Percentiles rank a stretch among this genome's conserved stretches.
phyloP scores from a whole-genome alignment of 1,139 yeast species.

The Yamadazyma dendronema region DNA sequence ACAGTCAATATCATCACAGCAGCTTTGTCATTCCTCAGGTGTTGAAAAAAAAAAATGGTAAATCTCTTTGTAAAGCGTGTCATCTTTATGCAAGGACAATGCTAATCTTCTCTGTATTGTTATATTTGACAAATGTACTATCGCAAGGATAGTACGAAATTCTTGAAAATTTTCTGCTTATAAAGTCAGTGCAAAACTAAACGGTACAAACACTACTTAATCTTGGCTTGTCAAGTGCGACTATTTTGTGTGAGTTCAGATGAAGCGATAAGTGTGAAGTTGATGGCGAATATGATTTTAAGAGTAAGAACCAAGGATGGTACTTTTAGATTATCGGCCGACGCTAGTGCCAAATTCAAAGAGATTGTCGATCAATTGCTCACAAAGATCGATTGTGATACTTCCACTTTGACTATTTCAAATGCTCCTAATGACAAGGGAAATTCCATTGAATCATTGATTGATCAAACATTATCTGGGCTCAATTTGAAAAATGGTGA shows the following conservation, averaged over 20 bases:
- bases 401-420: constrained; percentile 38
- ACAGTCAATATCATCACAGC: no score
- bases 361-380: constrained; percentile 46
- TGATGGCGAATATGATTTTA: constrained; percentile 34
- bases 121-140: constrained; percentile 58
- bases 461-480: constrained; percentile 45
- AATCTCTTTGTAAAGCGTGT: constrained; percentile 97
- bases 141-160: constrained; percentile 45
- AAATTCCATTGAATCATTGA: constrained; percentile 40
- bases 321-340: constrained; percentile 64
- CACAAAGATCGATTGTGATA: constrained; percentile 32
- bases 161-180: not conserved
- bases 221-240: no score
- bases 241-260: no score
- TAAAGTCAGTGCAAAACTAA: not conserved
- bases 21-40: no score
- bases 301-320: constrained; percentile 87
- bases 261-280: no score
- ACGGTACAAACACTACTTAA: no score
- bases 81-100: constrained; percentile 99
- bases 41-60: constrained; percentile 59
- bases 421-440: constrained; percentile 50
- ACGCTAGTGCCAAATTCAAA: constrained; percentile 46
- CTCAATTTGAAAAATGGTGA: constrained; percentile 81
- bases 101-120: constrained; percentile 99